Conservation (phyloP, 208 protist species). For the Acanthamoeba quina region DNA sequence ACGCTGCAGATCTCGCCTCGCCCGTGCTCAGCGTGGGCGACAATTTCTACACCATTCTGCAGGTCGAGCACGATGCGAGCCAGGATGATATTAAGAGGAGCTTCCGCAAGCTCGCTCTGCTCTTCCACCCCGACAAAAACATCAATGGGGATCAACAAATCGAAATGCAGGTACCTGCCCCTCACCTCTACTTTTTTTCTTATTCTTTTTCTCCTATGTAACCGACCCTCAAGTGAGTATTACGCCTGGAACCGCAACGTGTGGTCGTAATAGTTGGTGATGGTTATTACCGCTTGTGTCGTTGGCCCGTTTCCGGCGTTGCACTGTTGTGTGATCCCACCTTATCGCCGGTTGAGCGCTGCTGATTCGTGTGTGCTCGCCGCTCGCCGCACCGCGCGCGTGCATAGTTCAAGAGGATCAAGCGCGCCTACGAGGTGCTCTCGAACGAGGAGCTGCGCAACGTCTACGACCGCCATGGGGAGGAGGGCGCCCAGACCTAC, state of each 20-base stretch:
- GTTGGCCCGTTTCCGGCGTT: background rate
- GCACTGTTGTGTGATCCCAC: background rate
- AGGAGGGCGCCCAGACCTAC: constrained; percentile 79
- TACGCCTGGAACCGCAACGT: background rate
- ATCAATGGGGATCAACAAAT: constrained; percentile 13
- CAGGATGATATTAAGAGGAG: constrained; percentile 86
- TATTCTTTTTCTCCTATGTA: background rate
- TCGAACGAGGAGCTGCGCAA: constrained; percentile 81
- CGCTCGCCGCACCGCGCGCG: background rate
- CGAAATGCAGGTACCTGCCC: constrained; percentile 20
- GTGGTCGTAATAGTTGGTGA: background rate
- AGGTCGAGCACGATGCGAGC: constrained; percentile 71
- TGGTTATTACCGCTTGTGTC: background rate
- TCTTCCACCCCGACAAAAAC: constrained; percentile 90
- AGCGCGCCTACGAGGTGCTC: constrained; percentile 87
- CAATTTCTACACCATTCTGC: constrained; percentile 45
- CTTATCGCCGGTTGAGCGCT: background rate
- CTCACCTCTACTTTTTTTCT: background rate
- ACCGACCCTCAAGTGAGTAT: background rate
- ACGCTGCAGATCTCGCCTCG: background rate
- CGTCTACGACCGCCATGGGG: constrained; percentile 87
- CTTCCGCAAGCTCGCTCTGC: constrained; percentile 84
- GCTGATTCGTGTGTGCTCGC: background rate
- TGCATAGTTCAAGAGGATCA: constrained; percentile 49
- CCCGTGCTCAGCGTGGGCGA: background rate